Conservation (phyloP, 768 basidiomycete genomes). For the Xerocomus brunneocitrinus region DNA sequence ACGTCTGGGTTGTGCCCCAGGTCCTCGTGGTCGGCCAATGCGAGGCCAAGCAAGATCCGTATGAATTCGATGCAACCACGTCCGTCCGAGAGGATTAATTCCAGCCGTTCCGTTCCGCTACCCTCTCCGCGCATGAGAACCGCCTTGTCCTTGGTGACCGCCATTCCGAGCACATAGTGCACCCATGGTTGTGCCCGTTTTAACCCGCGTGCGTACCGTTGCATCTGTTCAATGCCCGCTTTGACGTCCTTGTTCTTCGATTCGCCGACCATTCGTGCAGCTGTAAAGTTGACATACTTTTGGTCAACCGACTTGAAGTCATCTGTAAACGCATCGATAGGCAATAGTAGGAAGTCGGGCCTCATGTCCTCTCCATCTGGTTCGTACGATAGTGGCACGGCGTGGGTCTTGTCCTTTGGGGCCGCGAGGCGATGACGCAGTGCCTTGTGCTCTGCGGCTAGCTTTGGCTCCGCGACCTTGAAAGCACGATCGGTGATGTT, state of each 20-base stretch:
- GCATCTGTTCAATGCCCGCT: too few relatives aligned
- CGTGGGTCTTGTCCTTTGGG: neutral
- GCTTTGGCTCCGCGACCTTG: too few relatives aligned
- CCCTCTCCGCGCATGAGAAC: too few relatives aligned
- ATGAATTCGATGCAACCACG: neutral
- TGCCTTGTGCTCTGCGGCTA: neutral
- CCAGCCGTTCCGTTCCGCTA: too few relatives aligned
- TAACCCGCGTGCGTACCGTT: neutral
- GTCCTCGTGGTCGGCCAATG: neutral
- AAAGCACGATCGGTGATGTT: too few relatives aligned
- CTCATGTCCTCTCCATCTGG: constrained; percentile 7
- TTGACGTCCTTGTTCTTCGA: too few relatives aligned
- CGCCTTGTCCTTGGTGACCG: constrained; percentile 1
- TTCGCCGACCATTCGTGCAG: too few relatives aligned
- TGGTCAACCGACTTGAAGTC: neutral
- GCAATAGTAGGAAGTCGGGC: constrained; percentile 4
- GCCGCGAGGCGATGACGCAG: constrained; percentile 2
- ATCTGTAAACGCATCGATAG: neutral
- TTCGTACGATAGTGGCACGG: constrained; percentile 31
- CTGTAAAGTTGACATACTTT: neutral
- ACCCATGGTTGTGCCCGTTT: constrained; percentile 6
- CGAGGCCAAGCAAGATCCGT: neutral
- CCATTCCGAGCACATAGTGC: neutral
- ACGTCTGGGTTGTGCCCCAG: too few relatives aligned
- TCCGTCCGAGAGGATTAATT: neutral